Evolutionary conservation across 1,139 yeast species (phyloP).

Genomic region (Yamadazyma trypodendri): DNA sequence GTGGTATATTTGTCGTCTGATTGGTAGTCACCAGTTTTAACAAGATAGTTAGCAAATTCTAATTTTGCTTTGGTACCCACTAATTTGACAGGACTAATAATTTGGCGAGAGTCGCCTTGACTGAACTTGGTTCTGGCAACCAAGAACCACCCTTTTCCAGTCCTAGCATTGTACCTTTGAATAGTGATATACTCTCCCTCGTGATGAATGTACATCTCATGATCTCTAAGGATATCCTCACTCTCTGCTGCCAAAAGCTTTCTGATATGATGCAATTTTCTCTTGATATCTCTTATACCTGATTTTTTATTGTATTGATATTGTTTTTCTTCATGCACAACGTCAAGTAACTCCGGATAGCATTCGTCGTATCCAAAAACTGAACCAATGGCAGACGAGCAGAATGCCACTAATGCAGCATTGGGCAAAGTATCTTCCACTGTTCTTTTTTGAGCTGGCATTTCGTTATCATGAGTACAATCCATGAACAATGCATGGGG

Average conservation of each 20-base stretch:
- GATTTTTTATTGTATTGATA: slow-evolving; percentile 46
- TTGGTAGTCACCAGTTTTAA: slow-evolving; percentile 50
- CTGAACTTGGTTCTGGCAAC: slow-evolving; percentile 82
- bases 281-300: slow-evolving; percentile 77
- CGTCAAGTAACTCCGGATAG: slow-evolving; percentile 75
- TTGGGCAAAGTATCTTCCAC: slow-evolving; percentile 92
- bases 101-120: slow-evolving; percentile 44
- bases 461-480: slow-evolving; percentile 94
- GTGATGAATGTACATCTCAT: slow-evolving; percentile 92
- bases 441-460: slow-evolving; percentile 84
- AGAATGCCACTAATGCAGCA: slow-evolving; percentile 90
- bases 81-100: slow-evolving; percentile 58
- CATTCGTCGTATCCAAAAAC: slow-evolving; percentile 94
- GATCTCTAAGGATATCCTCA: slow-evolving; percentile 63
- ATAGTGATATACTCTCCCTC: slow-evolving; percentile 91
- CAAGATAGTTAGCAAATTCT: slow-evolving; percentile 59
- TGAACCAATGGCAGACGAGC: slow-evolving; percentile 93
- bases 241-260: slow-evolving; percentile 63
- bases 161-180: slow-evolving; percentile 78
- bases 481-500: slow-evolving; percentile 97
- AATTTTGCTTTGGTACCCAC: slow-evolving; percentile 65
- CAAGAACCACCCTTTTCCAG: slow-evolving; percentile 87
- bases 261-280: slow-evolving; percentile 57
- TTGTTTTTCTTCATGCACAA: slow-evolving; percentile 72
- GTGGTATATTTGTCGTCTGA: slow-evolving; percentile 41